Conservation (phyloP, 2,329 filamentous ascomycete genomes). For the Colletotrichum liriopes region DNA sequence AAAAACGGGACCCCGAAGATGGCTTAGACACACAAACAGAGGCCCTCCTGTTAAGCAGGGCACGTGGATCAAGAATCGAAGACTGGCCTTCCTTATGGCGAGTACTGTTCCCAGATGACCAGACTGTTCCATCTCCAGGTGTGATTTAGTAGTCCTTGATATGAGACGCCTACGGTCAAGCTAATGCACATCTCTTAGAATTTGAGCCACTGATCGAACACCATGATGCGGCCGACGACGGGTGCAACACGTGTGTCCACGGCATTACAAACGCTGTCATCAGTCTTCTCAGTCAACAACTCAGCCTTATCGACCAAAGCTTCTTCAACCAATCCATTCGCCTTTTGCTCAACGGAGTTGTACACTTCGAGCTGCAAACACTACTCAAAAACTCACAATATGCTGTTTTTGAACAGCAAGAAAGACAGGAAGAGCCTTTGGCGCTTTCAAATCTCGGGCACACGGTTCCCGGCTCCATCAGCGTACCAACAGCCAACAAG, state of each 20-base stretch:
- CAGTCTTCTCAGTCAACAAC: neutral
- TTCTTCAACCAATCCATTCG: neutral
- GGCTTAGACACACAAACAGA: neutral
- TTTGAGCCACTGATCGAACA: conserved; percentile 20
- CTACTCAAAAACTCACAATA: conserved; percentile 1
- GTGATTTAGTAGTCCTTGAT: neutral
- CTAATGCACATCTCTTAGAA: neutral
- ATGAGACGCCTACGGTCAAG: neutral
- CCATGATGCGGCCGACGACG: conserved; percentile 4
- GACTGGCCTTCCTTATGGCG: neutral
- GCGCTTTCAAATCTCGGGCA: neutral
- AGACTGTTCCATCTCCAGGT: neutral
- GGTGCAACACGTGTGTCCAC: neutral
- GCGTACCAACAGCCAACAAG: neutral
- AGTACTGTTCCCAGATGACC: neutral
- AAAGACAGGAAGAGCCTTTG: neutral
- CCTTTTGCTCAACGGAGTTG: neutral
- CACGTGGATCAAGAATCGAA: neutral
- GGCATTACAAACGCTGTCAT: neutral
- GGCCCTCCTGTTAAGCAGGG: neutral
- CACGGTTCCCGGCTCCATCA: neutral
- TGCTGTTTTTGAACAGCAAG: neutral
- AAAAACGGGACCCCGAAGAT: conserved; percentile 3
- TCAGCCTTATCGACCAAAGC: neutral
- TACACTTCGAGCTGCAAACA: neutral